These are phyloP conservation scores for Rhodocollybia butyracea DNA, from an alignment of 768 basidiomycete species.

Conservation along the genomic window DNA sequence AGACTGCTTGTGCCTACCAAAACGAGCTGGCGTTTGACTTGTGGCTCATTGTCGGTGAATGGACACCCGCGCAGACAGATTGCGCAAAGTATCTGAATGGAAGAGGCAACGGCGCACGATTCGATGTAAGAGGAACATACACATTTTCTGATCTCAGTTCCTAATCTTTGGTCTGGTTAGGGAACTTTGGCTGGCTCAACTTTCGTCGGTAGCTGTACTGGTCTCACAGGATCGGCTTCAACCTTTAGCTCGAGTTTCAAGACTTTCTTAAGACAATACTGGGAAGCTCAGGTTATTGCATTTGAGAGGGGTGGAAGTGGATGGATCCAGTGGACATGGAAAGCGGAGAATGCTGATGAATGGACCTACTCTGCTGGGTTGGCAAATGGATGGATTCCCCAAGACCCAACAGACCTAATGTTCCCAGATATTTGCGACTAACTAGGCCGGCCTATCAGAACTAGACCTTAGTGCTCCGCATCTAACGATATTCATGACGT, in stretches of 20 bases:
- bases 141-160: no score
- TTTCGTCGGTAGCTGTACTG: slow-evolving; percentile 69
- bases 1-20: slow-evolving; percentile 49
- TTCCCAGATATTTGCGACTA: slow-evolving; percentile 61
- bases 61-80: slow-evolving; percentile 75
- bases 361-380: slow-evolving; percentile 89
- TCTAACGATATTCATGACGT: no score
- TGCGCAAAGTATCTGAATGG: slow-evolving; percentile 85
- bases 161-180: neutral
- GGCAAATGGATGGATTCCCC: slow-evolving; percentile 74
- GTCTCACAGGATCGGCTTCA: slow-evolving; percentile 70
- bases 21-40: slow-evolving; percentile 55
- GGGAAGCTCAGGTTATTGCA: slow-evolving; percentile 80
- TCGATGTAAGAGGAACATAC: slow-evolving; percentile 34
- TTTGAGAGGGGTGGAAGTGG: slow-evolving; percentile 62
- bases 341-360: slow-evolving; percentile 78
- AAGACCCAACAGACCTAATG: slow-evolving; percentile 39
- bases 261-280: slow-evolving; percentile 74
- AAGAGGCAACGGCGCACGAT: slow-evolving; percentile 65
- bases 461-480: no score
- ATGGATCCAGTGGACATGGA: slow-evolving; percentile 87
- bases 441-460: no score
- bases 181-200: slow-evolving; percentile 59
- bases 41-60: slow-evolving; percentile 88
- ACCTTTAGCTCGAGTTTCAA: slow-evolving; percentile 77